Evolutionary conservation across 1,284 basidiomycete genomes (phyloP), one percentile per base, ranked within the genome.

Genomic region (Fomitopsis palustris): DNA sequence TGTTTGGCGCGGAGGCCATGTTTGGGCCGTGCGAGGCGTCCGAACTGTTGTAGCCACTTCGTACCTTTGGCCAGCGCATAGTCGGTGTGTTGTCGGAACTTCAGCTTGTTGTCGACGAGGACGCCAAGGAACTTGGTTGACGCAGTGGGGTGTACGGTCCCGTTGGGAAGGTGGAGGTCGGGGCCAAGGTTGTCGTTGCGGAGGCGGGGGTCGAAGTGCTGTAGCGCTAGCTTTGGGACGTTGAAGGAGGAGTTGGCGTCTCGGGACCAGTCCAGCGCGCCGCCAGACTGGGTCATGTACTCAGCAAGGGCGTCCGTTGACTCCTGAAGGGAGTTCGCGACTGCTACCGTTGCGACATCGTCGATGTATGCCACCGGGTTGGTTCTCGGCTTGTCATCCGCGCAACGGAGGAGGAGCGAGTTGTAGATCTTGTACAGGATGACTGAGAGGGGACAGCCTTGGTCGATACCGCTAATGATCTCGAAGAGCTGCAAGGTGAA

Each of bases 391-490:
- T 56, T 45, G 3, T 0, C 2, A 10, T 61, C 31, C 1, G 63
- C 60, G 5, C 63, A 43, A 33, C 61, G 56, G 10, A 76, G 60
- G 12, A 75, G 65, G 14, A 59, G 60, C 1, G 66, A 64, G 45
- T 74, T 76, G 67, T 76, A 79, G 58, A 75, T 71, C 0, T 69
- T 60, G 59, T 69, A 77, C 0, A 69, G 53, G 0, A 76, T 68
- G 3, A 69, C 62, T 0, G 75, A 76, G 14, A 71, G 62, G 4
- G 73, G 72, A 61, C 70, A 72, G 3, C 74, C 74, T 57, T 77
- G 75, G 38, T 70, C 67, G 2, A 75, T 66, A 0, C 76, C 71
- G 47, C 65, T 72, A 25, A 56, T 19, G 6, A 77, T 69, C 0
- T 55, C 53, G 10, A 73, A 66, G 0, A 29, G 39, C 0, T 61